phyloP scores from a whole-genome alignment of 2,329 filamentous ascomycete genomes.

The Colletotrichum phormii region DNA sequence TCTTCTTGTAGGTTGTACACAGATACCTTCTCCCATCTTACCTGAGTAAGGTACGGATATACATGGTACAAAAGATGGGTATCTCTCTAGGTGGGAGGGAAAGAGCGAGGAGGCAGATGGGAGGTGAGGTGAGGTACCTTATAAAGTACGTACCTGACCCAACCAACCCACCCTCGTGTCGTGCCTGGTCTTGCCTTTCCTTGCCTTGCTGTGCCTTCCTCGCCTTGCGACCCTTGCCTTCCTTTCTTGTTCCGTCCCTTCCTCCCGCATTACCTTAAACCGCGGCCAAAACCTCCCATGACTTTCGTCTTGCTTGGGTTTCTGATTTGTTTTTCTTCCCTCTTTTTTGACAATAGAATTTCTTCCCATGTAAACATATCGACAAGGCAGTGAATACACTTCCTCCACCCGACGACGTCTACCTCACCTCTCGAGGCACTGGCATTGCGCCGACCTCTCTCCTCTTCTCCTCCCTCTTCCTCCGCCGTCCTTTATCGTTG shows the following conservation, averaged over 20 bases:
- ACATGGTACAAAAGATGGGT: background rate
- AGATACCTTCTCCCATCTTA: background rate
- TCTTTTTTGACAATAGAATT: slow-evolving; percentile 5
- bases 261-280: slow-evolving; percentile 37
- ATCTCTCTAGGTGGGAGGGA: too few species aligned
- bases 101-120: too few species aligned
- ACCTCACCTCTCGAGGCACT: slow-evolving; percentile 9
- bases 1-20: background rate
- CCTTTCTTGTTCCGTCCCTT: slow-evolving; percentile 34
- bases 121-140: slow-evolving; percentile 1
- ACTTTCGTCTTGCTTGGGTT: background rate
- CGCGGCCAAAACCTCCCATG: slow-evolving; percentile 3
- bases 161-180: slow-evolving; percentile 19
- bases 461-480: background rate
- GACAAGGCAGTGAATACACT: background rate
- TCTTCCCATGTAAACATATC: background rate
- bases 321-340: background rate
- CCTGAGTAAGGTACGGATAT: background rate
- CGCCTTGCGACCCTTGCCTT: slow-evolving; percentile 26
- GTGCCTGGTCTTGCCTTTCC: slow-evolving; percentile 24
- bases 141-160: background rate
- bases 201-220: slow-evolving; percentile 12
- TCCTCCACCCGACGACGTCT: background rate
- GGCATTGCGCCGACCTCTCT: slow-evolving; percentile 31
- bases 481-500: background rate